Evolutionary conservation across 2,329 filamentous ascomycete species (phyloP), one percentile per base, ranked within the genome.

Genomic region (Xenosphaeropsis pyriputrescens): DNA sequence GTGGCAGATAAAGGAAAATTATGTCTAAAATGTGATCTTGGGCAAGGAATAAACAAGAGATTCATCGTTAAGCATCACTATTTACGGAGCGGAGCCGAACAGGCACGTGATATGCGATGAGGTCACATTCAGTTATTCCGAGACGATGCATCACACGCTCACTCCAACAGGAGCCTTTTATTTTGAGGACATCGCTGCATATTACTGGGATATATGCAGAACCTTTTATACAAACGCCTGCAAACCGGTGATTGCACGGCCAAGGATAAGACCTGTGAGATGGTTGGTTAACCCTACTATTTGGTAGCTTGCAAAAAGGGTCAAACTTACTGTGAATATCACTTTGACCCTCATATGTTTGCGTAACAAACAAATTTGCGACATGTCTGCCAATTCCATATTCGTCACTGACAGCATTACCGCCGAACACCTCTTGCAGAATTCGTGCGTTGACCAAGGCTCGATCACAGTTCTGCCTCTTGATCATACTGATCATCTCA

Each of bases 281-380:
- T 47, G 41, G 22, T 11, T 32, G 38, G 42, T 56, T 45, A 59
- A 57, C 43, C 19, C 15, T 16, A 9, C 14, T 15, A 16, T 36
- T 15, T 7, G 18, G 41, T 30, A 22, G 22, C 34, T 30, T 16
- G 37, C 38, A 12, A 22, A 36, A 32, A 41, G 38, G 15, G 15
- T 16, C 15, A 18, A n/a, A 29, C 43, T 71, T 63, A 89, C 85
- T 75, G 59, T 96, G 91, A 56, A 96, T 96, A 61, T 96, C 91
- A 55, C 88, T 95, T 62, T 96, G 91, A 16, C 91, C 91, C 63
- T 98, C 91, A 50, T 98, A 98, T 2, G 89, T 96, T 64, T 96
- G 89, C 39, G 89, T 93, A 38, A 98, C 91, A 59, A 93, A 98
- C 45, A 98, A 60, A 58, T 98, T 98, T 40, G 89, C 80, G 41